Base-by-base conservation (phyloP, 495 filamentous ascomycete genomes). In the Xylona heveae region DNA sequence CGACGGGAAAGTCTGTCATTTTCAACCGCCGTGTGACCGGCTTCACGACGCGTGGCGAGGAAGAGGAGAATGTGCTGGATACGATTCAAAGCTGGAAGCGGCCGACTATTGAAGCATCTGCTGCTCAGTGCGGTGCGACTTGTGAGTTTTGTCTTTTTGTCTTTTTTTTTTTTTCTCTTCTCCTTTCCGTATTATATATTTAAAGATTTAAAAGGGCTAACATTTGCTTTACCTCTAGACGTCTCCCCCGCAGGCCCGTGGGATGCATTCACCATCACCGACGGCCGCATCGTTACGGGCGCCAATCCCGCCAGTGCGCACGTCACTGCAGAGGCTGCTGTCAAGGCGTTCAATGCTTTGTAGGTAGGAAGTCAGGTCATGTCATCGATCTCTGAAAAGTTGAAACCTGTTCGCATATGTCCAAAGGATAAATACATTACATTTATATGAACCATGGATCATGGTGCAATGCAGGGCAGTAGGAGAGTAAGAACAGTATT, bases 261-360 rank as follows among this genome's bases (percentile, higher is more conserved):
- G 60, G 60, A 57, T 46, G 51, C 53, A 27, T 61, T 57, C 36
- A 44, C 55, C 37, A 40, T 60, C 31, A 45, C 52, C 14, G 56
- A 49, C 34, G 50, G 52, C 0, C 27, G 40, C 14, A 33, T 53
- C 15, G 34, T 53, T 5, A 55, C 46, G 3, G 50, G 50, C 6
- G 29, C 33, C 29, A 55, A 53, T 34, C 51, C 51, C 14, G 38
- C 42, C 21, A 50, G 43, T 39, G 44, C 50, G 10, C 30, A 28
- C 0, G 51, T 50, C 3, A 63, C 54, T 5, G 57, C 57, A 6
- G 45, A 51, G 38, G 55, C 51, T 29, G 52, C 45, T n/a, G 43
- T 64, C 5, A 45, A 53, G 26, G 57, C 49, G 3, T 63, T 61
- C 36, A 43, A 57, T 6, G 44, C 33, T 15, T 45, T 59, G 13